Percentiles rank a stretch among this genome's conserved stretches.
Conservation (phyloP, 148 eudicot species). For the Rhododendron ferrugineum region DNA sequence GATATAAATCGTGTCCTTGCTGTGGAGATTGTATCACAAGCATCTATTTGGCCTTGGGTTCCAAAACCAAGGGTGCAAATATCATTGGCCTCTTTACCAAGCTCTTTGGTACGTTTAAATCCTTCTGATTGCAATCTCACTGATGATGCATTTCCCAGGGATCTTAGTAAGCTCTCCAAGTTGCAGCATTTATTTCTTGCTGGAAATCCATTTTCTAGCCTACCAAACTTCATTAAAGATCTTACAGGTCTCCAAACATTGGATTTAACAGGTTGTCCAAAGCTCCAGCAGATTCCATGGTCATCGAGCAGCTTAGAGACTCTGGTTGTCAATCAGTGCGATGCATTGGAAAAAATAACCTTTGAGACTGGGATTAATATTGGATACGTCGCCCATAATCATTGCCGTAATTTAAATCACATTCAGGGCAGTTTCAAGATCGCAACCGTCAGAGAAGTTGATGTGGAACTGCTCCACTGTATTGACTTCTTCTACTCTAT, state of each 20-base stretch:
- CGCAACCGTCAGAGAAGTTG: neutral
- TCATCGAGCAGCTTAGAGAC: neutral
- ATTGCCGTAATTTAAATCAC: neutral
- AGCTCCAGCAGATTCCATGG: neutral
- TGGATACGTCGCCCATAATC: neutral
- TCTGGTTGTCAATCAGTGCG: neutral
- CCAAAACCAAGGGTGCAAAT: too few relatives aligned
- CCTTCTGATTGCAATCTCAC: too few relatives aligned
- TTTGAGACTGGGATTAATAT: neutral
- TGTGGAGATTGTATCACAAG: too few relatives aligned
- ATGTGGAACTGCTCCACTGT: neutral
- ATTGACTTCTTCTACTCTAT: neutral
- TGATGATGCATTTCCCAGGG: too few relatives aligned
- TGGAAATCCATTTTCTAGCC: neutral
- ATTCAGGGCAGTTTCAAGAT: neutral
- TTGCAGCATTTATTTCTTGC: neutral
- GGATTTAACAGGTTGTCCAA: neutral
- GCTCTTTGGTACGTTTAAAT: too few relatives aligned
- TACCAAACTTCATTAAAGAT: neutral
- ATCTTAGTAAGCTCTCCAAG: neutral
- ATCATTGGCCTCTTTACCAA: too few relatives aligned
- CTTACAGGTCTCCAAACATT: neutral
- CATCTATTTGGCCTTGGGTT: too few relatives aligned
- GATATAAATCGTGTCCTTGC: too few relatives aligned
- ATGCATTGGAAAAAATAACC: neutral